A percentile compares a stretch with the other conserved stretches of the same genome.
These are phyloP conservation scores for Elongisporangium senticosum DNA, from an alignment of 352 stramenopile genomes.

Conservation along the genomic window DNA sequence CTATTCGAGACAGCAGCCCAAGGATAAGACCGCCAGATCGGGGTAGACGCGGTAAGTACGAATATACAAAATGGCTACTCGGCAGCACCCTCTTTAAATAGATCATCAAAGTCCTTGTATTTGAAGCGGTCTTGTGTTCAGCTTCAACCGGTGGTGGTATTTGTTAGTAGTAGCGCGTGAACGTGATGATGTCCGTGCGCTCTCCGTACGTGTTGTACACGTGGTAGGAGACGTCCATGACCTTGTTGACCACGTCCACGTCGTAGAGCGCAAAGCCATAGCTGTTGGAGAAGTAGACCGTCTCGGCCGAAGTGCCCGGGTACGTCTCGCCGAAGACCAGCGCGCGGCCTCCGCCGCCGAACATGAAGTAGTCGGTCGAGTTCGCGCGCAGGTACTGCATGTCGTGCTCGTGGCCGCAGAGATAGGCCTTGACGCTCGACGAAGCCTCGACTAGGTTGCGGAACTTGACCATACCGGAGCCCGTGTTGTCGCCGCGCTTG, in stretches of 20 bases:
- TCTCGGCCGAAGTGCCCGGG: slow-evolving; percentile 19
- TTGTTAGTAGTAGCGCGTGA: slow-evolving; percentile 18
- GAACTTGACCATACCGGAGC: slow-evolving; percentile 19
- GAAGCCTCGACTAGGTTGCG: slow-evolving; percentile 15
- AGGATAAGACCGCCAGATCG: too few species aligned
- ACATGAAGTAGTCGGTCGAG: slow-evolving; percentile 29
- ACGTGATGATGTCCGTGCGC: slow-evolving; percentile 21
- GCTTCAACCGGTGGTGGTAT: not conserved
- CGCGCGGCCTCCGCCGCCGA: slow-evolving; percentile 25
- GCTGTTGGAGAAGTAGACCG: slow-evolving; percentile 27
- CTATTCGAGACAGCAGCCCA: too few species aligned
- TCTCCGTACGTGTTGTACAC: slow-evolving; percentile 25
- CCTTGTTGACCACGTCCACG: slow-evolving; percentile 13
- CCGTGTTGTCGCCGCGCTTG: slow-evolving; percentile 22
- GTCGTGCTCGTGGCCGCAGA: slow-evolving; percentile 38
- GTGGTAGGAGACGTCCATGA: slow-evolving; percentile 29
- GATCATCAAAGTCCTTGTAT: too few species aligned
- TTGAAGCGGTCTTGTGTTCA: too few species aligned
- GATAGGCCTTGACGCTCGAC: slow-evolving; percentile 25
- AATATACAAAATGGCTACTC: too few species aligned
- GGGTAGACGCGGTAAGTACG: too few species aligned
- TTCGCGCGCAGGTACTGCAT: slow-evolving; percentile 28
- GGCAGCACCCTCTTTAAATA: too few species aligned
- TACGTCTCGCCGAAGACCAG: slow-evolving; percentile 20
- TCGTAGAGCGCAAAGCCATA: slow-evolving; percentile 33